phyloP scores from a whole-genome alignment of 768 basidiomycete genomes.

The Chiua virens region DNA sequence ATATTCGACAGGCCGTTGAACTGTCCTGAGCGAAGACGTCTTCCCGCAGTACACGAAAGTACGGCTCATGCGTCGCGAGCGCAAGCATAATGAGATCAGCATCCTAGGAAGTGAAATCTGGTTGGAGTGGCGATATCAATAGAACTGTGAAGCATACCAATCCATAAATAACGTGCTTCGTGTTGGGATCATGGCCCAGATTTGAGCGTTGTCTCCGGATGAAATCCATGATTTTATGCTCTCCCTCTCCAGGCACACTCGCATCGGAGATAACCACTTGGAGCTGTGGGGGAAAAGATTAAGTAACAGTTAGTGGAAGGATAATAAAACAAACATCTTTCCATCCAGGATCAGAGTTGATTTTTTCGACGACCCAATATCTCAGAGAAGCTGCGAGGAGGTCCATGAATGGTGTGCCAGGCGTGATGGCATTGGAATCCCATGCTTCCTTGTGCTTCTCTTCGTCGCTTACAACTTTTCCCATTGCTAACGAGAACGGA shows the following conservation, averaged over 20 bases:
- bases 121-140: conserved; percentile 4
- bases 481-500: conserved; percentile 71
- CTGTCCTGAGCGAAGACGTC: conserved; percentile 93
- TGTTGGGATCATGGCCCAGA: conserved; percentile 91
- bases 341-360: conserved; percentile 96
- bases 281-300: conserved; percentile 48
- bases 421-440: conserved; percentile 99
- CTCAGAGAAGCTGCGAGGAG: conserved; percentile 83
- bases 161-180: conserved; percentile 95
- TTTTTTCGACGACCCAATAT: conserved; percentile 95
- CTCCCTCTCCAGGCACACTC: conserved; percentile 96
- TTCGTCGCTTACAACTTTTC: conserved; percentile 77
- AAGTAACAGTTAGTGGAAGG: not conserved
- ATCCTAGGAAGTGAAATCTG: conserved; percentile 54
- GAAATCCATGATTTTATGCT: conserved; percentile 99
- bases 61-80: conserved; percentile 96
- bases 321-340: conserved; percentile 59
- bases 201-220: conserved; percentile 89
- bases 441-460: conserved; percentile 84
- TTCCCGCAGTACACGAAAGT: conserved; percentile 96
- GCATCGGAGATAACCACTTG: conserved; percentile 98
- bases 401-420: conserved; percentile 98
- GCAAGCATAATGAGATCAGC: conserved; percentile 99
- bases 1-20: conserved; percentile 80
- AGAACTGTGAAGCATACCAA: conserved; percentile 52